Conservation (phyloP, 2,329 filamentous ascomycete species). For the Xylaria digitata region DNA sequence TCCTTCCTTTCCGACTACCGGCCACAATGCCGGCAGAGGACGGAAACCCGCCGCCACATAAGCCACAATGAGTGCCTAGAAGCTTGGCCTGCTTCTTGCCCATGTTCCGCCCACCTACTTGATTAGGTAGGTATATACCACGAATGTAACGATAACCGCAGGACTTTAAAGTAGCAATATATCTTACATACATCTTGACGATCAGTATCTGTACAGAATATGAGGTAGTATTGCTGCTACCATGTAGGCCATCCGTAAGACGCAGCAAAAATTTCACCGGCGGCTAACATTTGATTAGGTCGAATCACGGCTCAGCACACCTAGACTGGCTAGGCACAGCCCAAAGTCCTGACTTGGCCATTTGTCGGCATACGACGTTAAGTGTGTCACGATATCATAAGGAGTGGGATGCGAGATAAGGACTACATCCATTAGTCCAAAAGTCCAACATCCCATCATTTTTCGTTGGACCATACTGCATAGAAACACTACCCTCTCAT, state of each 20-base stretch:
- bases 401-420: neutral
- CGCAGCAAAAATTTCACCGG: conserved; percentile 2
- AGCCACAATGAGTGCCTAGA: conserved; percentile 3
- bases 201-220: neutral
- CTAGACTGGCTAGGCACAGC: neutral
- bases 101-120: neutral
- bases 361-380: neutral
- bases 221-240: conserved; percentile 5
- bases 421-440: neutral
- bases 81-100: conserved; percentile 1
- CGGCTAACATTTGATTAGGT: neutral
- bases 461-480: neutral
- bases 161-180: conserved; percentile 6
- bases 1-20: neutral
- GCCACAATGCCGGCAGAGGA: neutral
- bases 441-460: neutral
- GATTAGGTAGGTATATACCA: conserved; percentile 2
- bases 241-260: conserved; percentile 6
- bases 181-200: neutral
- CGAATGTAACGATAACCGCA: neutral
- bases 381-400: neutral
- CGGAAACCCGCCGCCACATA: conserved; percentile 4
- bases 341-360: neutral
- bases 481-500: neutral
- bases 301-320: neutral